phyloP scores from a whole-genome alignment of 2,329 filamentous ascomycete genomes.

The Paraphaeosphaeria sporulosa region DNA sequence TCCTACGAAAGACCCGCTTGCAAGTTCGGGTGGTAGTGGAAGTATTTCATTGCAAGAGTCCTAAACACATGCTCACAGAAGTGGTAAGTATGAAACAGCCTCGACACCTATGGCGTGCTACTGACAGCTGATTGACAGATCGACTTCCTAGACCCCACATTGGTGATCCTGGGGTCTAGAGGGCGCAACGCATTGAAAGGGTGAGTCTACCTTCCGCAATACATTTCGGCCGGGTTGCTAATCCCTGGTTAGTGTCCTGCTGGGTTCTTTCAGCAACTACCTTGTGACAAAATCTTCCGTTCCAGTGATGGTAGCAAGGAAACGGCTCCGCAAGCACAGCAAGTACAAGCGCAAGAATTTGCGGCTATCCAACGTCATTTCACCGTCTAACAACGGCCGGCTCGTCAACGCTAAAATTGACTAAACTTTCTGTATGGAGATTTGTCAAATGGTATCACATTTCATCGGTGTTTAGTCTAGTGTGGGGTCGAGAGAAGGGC shows the following conservation, averaged over 20 bases:
- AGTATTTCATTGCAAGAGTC: slow-evolving; percentile 97
- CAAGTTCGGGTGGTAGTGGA: slow-evolving; percentile 95
- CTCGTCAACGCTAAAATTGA: slow-evolving; percentile 80
- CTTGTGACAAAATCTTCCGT: slow-evolving; percentile 95
- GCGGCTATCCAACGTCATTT: slow-evolving; percentile 82
- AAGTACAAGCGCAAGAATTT: slow-evolving; percentile 77
- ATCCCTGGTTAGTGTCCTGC: slow-evolving; percentile 72
- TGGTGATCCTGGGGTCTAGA: slow-evolving; percentile 91
- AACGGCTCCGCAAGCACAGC: slow-evolving; percentile 84
- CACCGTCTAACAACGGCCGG: slow-evolving; percentile 69
- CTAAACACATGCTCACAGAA: slow-evolving; percentile 94
- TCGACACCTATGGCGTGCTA: slow-evolving; percentile 18
- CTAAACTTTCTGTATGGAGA: slow-evolving; percentile 49
- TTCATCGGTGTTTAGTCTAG: slow-evolving; percentile 19
- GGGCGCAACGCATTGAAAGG: slow-evolving; percentile 92
- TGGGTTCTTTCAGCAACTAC: slow-evolving; percentile 97
- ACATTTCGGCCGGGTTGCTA: slow-evolving; percentile 24
- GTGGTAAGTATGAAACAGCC: slow-evolving; percentile 63
- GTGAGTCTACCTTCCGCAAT: slow-evolving; percentile 59
- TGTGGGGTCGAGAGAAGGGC: slow-evolving; percentile 13
- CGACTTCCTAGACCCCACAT: slow-evolving; percentile 86
- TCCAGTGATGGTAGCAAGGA: slow-evolving; percentile 96
- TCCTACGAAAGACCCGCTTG: slow-evolving; percentile 87
- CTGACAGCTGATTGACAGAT: slow-evolving; percentile 63
- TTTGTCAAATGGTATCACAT: slow-evolving; percentile 44